Base-by-base conservation (phyloP, 345 rosid genomes). In the Diplotaxis tenuifolia region DNA sequence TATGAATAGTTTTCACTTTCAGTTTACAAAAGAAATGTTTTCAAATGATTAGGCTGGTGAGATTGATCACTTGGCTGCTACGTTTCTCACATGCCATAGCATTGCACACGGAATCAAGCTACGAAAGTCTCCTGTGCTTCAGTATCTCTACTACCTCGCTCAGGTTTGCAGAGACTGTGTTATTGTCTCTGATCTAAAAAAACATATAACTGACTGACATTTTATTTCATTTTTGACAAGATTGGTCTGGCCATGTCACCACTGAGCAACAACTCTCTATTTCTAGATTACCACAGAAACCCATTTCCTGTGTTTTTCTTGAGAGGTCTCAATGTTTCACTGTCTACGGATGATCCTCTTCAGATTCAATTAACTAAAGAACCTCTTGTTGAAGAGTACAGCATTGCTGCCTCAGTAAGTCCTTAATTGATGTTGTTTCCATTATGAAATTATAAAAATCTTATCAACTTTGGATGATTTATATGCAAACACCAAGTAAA, bases 81-180 rank as follows among this genome's bases (percentile, higher is more conserved):
- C 99, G 7, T 92, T 96, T 82, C 96, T 96, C 38, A 92, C 93
- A 9, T 67, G 90, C 77, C 95, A 92, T 79, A 96, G 92, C 79
- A 96, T 96, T 22, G 99, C 99, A 1, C 98, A 96, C 56, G 99
- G 99, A 76, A 90, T 90, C 79, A 96, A 96, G 82, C 81, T 96
- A 82, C 88, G 89, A 64, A 96, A 96, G 80, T 96, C 99, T 80
- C 99, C 99, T n/a, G 99, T 96, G 12, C 99, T 96, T 77, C 99
- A 96, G 80, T 92, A 96, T 83, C 89, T 96, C 58, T 96, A 90
- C 85, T 96, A 90, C 78, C 81, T 96, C 73, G 93, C 99, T 23
- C 99, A 96, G 88, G 99, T 90, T 28, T 53, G 80, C 60, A 65
- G 62, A 62, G 56, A 28, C 36, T 69, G 12, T 62, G 42, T 20